These are phyloP conservation scores for Eucalyptus curtisii DNA, from an alignment of 345 rosid genomes.

Conservation along the genomic window DNA sequence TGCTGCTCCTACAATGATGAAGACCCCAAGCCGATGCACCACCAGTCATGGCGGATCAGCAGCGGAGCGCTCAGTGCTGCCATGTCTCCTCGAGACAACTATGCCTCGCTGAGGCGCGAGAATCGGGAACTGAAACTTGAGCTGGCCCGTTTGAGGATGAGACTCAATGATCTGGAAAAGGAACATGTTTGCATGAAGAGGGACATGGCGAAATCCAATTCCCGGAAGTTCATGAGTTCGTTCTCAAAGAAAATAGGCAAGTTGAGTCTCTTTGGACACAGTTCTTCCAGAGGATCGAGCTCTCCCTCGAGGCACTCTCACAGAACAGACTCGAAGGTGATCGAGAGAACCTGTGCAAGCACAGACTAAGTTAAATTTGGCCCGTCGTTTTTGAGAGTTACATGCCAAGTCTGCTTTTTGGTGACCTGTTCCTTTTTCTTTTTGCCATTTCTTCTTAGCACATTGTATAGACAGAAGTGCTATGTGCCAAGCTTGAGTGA, in stretches of 20 bases:
- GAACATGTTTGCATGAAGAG: slow-evolving; percentile 96
- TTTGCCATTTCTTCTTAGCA: not conserved
- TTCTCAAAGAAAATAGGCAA: slow-evolving; percentile 86
- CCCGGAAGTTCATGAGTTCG: slow-evolving; percentile 73
- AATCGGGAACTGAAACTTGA: slow-evolving; percentile 93
- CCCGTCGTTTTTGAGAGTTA: not conserved
- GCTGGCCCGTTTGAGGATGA: slow-evolving; percentile 82
- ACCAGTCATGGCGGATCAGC: slow-evolving; percentile 83
- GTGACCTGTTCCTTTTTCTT: not conserved
- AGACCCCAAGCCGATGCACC: slow-evolving; percentile 52
- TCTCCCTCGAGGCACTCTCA: slow-evolving; percentile 86
- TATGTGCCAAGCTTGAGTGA: not conserved
- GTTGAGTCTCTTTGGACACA: slow-evolving; percentile 66
- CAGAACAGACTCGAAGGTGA: slow-evolving; percentile 35
- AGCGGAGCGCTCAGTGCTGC: slow-evolving; percentile 96
- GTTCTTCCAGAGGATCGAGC: slow-evolving; percentile 85
- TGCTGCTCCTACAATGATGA: slow-evolving; percentile 59
- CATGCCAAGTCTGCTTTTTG: not conserved
- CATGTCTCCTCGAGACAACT: slow-evolving; percentile 95
- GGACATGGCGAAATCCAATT: slow-evolving; percentile 86
- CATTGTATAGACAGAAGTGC: not conserved
- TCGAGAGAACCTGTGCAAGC: slow-evolving; percentile 8
- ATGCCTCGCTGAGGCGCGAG: slow-evolving; percentile 87
- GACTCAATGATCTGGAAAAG: slow-evolving; percentile 91
- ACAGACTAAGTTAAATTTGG: not conserved